Evolutionary conservation across 2,329 filamentous ascomycete species (phyloP), one percentile per base, ranked within the genome.

Genomic region (Trichoderma sp.): DNA sequence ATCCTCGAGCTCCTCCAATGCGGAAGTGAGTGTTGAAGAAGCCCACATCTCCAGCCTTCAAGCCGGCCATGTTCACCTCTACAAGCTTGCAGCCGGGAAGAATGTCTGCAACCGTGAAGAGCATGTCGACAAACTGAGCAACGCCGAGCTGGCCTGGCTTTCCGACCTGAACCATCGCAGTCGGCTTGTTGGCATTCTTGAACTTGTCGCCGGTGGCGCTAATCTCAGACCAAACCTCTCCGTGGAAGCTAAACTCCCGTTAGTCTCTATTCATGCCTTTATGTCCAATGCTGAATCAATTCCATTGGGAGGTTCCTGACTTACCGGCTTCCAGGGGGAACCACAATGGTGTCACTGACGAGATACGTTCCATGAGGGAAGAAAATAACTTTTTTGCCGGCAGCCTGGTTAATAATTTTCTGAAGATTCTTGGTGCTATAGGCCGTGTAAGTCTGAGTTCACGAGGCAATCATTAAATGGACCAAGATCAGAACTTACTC

Each of bases 271-370:
- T 17, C n/a, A 9, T 45, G 8, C 19, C 8, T 45, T 1, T 5
- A 9, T 17, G 27, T 6, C 32, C 17, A 35, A 56, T 22, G 15
- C 3, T 13, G 15, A 48, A 2, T 22, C 42, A 48, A 13, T 48
- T 10, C 5, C 10, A 48, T 22, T 5, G 5, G 19, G 42, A 22
- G n/a, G 42, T 1, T 25, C 19, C 1, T 6, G 2, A 56, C 65
- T 45, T 56, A 67, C 65, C 67, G 67, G 45, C 59, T 69, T 54
- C 68, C 69, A 17, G 69, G 64, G 5, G 69, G 82, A 3, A 79
- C 77, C n/a, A 84, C 80, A 77, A 84, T 84, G 4, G 82, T 80
- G 72, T 87, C 84, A 27, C 86, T 86, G 13, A 86, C 79, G 22
- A 88, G 80, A 8, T 80, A 79, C 9, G 83, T 83, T 27, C 82